phyloP scores from a whole-genome alignment of 2,329 filamentous ascomycete species.

The Hymenoscyphus fraxineus region DNA sequence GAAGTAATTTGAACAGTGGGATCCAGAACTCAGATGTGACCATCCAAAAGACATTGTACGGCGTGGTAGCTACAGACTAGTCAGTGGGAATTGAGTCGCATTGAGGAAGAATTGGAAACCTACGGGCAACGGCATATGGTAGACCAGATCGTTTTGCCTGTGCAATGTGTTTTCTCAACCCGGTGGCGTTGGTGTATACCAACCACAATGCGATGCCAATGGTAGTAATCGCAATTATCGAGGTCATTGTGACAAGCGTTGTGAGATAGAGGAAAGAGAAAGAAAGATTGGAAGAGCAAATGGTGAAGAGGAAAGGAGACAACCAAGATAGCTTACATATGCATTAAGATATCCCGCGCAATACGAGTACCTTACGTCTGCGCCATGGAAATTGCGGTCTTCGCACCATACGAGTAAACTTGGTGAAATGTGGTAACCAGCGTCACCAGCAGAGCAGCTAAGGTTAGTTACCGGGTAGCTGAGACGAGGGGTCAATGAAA shows the following conservation, averaged over 20 bases:
- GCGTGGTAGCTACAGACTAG: constrained; percentile 41
- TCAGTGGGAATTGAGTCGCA: constrained; percentile 5
- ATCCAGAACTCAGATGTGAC: constrained; percentile 52
- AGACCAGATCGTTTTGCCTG: constrained; percentile 49
- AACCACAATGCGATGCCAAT: constrained; percentile 22
- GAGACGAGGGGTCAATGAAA: background rate
- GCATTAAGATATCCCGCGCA: background rate
- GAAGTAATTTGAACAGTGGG: constrained; percentile 52
- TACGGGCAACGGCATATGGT: constrained; percentile 52
- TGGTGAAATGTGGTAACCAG: background rate
- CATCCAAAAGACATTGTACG: constrained; percentile 53
- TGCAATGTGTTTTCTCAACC: constrained; percentile 45
- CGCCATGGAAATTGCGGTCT: background rate
- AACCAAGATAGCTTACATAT: background rate
- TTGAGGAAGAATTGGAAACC: constrained; percentile 30
- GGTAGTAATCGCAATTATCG: constrained; percentile 22
- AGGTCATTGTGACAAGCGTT: constrained; percentile 21
- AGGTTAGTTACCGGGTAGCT: background rate
- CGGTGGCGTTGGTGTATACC: constrained; percentile 26
- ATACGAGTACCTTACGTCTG: background rate
- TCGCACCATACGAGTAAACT: background rate
- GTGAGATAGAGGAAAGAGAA: background rate
- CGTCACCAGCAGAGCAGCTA: background rate
- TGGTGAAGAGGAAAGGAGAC: background rate
- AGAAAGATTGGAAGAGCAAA: background rate